These are phyloP conservation scores for Chamaecyparis obtusa DNA, from an alignment of 75 land plant genomes.

Conservation along the genomic window DNA sequence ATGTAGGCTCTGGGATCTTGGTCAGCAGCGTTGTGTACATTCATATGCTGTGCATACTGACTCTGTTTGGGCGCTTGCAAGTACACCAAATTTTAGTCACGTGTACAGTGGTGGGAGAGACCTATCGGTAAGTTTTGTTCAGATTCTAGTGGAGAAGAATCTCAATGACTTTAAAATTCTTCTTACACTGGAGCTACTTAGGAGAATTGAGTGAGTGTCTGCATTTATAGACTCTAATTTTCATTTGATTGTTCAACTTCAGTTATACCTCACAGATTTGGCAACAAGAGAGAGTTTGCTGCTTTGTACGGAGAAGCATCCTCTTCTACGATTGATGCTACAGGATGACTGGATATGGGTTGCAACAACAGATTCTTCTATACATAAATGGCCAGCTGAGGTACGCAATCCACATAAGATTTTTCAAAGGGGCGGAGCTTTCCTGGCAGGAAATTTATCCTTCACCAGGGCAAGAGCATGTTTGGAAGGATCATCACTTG, in stretches of 20 bases:
- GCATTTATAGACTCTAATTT: neutral
- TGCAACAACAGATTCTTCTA: constrained; percentile 88
- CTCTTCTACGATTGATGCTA: constrained; percentile 70
- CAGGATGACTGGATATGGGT: constrained; percentile 93
- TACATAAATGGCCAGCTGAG: constrained; percentile 88
- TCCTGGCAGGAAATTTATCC: constrained; percentile 91
- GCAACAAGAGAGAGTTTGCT: constrained; percentile 79
- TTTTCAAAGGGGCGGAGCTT: constrained; percentile 84
- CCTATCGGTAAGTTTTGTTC: constrained; percentile 65
- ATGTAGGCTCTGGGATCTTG: constrained; percentile 93
- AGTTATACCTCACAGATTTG: constrained; percentile 94
- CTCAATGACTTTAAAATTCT: neutral
- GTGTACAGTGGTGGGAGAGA: constrained; percentile 99
- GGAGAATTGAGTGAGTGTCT: neutral
- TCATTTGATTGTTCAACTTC: constrained; percentile 11
- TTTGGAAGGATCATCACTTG: constrained; percentile 88
- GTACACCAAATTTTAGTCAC: constrained; percentile 84
- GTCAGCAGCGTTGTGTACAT: constrained; percentile 97
- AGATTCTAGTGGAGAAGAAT: neutral
- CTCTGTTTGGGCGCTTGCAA: constrained; percentile 99
- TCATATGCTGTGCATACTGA: constrained; percentile 99
- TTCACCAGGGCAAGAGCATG: constrained; percentile 92
- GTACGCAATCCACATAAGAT: constrained; percentile 63
- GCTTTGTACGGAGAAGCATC: constrained; percentile 78
- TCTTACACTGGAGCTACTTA: neutral